A percentile compares a stretch with the other conserved stretches of the same genome.
These are phyloP conservation scores for Rhizoclosmatium sp. DNA, from an alignment of 192 early-diverging fungal species.

Conservation along the genomic window DNA sequence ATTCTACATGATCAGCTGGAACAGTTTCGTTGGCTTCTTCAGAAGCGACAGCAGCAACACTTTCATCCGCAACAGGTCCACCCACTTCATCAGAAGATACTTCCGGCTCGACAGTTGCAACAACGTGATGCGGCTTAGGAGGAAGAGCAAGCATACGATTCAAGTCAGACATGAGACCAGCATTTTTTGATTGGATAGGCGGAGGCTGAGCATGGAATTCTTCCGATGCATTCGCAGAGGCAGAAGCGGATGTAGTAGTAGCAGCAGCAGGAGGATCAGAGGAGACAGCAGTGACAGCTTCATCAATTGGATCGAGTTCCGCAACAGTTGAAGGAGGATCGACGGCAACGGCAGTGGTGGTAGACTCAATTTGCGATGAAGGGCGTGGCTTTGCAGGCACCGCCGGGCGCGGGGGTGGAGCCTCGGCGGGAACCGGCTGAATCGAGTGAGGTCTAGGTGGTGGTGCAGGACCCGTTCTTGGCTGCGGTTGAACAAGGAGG, in stretches of 20 bases:
- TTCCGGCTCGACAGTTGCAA: neutral
- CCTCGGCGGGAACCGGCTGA: neutral
- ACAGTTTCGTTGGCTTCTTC: constrained; percentile 8
- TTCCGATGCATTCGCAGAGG: too few relatives aligned
- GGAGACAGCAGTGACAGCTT: constrained; percentile 6
- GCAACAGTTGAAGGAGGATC: constrained; percentile 30
- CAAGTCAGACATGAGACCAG: constrained; percentile 33
- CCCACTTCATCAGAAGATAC: constrained; percentile 13
- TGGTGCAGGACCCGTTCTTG: neutral
- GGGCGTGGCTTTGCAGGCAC: constrained; percentile 17
- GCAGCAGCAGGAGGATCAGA: neutral
- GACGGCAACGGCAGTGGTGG: neutral
- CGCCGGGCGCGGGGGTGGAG: neutral
- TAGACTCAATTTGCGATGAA: neutral
- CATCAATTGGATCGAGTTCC: constrained; percentile 37
- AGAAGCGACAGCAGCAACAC: neutral
- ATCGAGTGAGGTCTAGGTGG: neutral
- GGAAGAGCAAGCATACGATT: constrained; percentile 48
- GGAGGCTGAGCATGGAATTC: constrained; percentile 2
- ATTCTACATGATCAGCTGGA: neutral
- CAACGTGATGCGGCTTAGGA: constrained; percentile 15
- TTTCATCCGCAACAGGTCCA: too few relatives aligned
- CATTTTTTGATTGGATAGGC: constrained; percentile 14
- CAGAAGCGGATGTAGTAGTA: neutral
- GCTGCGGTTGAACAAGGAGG: neutral